phyloP scores from a whole-genome alignment of 2,329 filamentous ascomycete species.

The Ascochyta clinopodiicola region DNA sequence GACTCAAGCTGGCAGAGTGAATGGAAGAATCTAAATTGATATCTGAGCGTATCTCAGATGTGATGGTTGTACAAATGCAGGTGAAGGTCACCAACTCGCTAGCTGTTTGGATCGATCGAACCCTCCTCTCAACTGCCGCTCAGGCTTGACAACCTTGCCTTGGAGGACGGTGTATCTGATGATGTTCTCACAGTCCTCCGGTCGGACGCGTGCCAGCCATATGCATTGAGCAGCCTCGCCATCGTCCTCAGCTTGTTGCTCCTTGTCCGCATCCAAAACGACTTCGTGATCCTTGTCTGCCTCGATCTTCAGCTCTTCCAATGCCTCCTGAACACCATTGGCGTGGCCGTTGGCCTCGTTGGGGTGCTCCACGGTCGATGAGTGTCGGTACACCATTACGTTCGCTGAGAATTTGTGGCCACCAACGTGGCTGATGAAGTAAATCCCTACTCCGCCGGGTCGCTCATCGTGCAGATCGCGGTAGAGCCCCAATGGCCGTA shows the following conservation, averaged over 20 bases:
- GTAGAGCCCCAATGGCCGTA: slow-evolving; percentile 82
- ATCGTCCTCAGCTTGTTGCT: slow-evolving; percentile 46
- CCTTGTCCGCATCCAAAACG: slow-evolving; percentile 40
- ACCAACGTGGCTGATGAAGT: slow-evolving; percentile 95
- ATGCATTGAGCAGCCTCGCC: slow-evolving; percentile 80
- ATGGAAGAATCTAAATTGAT: background rate
- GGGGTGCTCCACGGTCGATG: slow-evolving; percentile 29
- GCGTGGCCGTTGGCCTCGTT: slow-evolving; percentile 27
- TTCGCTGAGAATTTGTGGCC: slow-evolving; percentile 98
- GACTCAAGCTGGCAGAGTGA: background rate
- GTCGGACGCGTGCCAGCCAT: slow-evolving; percentile 84
- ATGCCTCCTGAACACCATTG: slow-evolving; percentile 42
- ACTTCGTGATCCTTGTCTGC: slow-evolving; percentile 47
- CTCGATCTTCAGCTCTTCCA: slow-evolving; percentile 48
- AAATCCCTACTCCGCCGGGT: slow-evolving; percentile 90
- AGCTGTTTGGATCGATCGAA: slow-evolving; percentile 84
- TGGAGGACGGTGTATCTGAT: slow-evolving; percentile 87
- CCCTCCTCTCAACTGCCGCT: slow-evolving; percentile 82
- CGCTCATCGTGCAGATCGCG: slow-evolving; percentile 87
- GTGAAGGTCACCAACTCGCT: slow-evolving; percentile 77
- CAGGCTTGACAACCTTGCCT: slow-evolving; percentile 92
- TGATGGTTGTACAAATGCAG: background rate
- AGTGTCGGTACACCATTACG: slow-evolving; percentile 83
- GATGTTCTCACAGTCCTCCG: slow-evolving; percentile 92
- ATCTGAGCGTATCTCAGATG: background rate